phyloP scores from a whole-genome alignment of 2,329 filamentous ascomycete species.

The Diplodia sapinea region DNA sequence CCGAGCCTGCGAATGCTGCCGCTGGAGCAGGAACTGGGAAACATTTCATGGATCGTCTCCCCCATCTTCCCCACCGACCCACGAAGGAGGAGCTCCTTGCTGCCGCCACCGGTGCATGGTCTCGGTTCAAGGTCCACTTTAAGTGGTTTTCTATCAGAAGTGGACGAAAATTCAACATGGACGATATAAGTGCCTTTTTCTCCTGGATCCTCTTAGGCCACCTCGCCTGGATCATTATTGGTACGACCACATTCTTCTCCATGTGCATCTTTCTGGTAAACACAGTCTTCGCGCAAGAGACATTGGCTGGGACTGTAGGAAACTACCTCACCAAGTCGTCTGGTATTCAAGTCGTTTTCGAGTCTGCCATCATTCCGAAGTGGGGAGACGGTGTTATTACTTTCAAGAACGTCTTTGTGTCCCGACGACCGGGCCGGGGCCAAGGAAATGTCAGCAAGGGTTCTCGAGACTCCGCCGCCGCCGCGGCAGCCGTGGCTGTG shows the following conservation, averaged over 20 bases:
- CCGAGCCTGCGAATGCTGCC: constrained; percentile 38
- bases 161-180: constrained; percentile 89
- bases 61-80: constrained; percentile 71
- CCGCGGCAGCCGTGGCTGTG: constrained; percentile 75
- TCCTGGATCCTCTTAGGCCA: constrained; percentile 96
- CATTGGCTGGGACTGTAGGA: constrained; percentile 87
- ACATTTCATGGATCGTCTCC: constrained; percentile 62
- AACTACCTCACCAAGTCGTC: constrained; percentile 95
- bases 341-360: constrained; percentile 91
- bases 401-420: constrained; percentile 96
- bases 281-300: constrained; percentile 97
- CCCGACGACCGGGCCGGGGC: constrained; percentile 81
- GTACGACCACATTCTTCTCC: constrained; percentile 97
- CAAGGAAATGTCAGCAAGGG: constrained; percentile 89
- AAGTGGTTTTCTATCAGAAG: constrained; percentile 98
- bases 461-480: constrained; percentile 81
- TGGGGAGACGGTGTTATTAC: constrained; percentile 96
- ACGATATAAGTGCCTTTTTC: constrained; percentile 93
- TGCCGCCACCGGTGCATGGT: constrained; percentile 91
- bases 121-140: constrained; percentile 86
- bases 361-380: constrained; percentile 95
- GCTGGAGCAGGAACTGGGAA: constrained; percentile 41
- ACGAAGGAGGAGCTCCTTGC: constrained; percentile 92
- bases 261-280: constrained; percentile 90
- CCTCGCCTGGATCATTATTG: constrained; percentile 92